Percentiles rank a stretch among this genome's conserved stretches.
Evolutionary conservation across 108 stramenopile species (phyloP).

Genomic region (Skeletonema potamos): DNA sequence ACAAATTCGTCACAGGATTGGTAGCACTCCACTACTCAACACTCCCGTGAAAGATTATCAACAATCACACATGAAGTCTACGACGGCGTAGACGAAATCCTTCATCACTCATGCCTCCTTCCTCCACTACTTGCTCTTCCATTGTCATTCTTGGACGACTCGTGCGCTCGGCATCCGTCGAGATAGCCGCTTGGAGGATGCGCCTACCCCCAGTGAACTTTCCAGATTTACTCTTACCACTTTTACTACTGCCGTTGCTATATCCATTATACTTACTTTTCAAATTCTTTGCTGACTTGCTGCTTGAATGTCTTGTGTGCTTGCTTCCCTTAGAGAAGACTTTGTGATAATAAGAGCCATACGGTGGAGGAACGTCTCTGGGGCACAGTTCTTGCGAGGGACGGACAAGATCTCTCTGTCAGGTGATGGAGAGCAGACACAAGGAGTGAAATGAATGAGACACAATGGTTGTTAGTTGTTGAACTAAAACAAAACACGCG

Average conservation of each 20-base stretch:
- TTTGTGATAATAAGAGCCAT: not conserved
- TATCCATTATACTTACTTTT: not conserved
- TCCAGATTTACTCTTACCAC: not conserved
- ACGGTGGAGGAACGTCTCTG: not conserved
- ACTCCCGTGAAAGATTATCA: not conserved
- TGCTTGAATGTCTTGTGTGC: not conserved
- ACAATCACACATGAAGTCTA: too few species aligned
- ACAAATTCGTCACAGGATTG: not conserved
- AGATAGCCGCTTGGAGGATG: not conserved
- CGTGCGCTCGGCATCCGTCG: not conserved
- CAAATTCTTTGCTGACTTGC: not conserved
- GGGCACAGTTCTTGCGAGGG: not conserved
- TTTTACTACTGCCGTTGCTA: not conserved
- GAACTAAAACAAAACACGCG: not conserved
- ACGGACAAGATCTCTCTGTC: not conserved
- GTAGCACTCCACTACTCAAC: not conserved
- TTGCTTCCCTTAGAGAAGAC: not conserved
- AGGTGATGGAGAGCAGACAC: not conserved
- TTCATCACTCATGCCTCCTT: not conserved
- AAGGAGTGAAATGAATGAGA: not conserved
- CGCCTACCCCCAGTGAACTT: not conserved
- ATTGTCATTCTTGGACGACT: not conserved
- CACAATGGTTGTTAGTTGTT: not conserved
- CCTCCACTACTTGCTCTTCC: not conserved
- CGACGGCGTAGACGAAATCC: too few species aligned